Evolutionary conservation across 148 eudicot species (phyloP).

Genomic region (Vaccinium darrowii): DNA sequence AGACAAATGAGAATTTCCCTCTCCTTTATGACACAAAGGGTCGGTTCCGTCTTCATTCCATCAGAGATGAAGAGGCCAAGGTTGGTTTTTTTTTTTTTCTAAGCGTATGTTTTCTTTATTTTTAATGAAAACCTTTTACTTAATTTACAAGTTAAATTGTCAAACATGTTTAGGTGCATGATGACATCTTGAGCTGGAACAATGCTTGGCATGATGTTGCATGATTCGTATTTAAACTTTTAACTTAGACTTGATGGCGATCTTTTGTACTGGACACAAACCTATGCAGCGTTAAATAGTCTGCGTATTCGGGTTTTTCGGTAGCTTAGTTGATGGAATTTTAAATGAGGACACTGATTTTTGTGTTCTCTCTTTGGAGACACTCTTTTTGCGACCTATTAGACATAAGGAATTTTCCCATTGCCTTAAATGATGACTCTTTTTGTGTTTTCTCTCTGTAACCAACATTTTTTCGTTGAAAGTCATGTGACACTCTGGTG

Average conservation of each 20-base stretch:
- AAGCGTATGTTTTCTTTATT: background rate
- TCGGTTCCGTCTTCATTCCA: slow-evolving; percentile 46
- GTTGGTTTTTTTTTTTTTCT: slow-evolving; percentile 26
- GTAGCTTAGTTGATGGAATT: background rate
- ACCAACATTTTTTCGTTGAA: background rate
- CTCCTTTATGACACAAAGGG: slow-evolving; percentile 58
- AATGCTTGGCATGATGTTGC: background rate
- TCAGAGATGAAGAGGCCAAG: slow-evolving; percentile 59
- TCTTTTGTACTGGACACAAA: background rate
- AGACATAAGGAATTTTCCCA: background rate
- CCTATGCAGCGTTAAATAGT: background rate
- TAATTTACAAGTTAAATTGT: background rate
- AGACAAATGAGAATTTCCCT: slow-evolving; percentile 51
- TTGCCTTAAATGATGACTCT: too few species aligned
- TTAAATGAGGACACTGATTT: background rate
- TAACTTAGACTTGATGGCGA: background rate
- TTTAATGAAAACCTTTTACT: background rate
- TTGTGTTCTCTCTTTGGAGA: background rate
- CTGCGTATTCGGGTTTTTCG: background rate
- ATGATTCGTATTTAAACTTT: background rate
- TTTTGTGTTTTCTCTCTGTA: background rate
- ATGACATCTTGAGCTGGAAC: background rate
- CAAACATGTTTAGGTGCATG: background rate
- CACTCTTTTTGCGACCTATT: background rate
- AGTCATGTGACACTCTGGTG: background rate